Evolutionary conservation across 768 basidiomycete species (phyloP), one percentile per base, ranked within the genome.

Genomic region (Suillus spraguei): DNA sequence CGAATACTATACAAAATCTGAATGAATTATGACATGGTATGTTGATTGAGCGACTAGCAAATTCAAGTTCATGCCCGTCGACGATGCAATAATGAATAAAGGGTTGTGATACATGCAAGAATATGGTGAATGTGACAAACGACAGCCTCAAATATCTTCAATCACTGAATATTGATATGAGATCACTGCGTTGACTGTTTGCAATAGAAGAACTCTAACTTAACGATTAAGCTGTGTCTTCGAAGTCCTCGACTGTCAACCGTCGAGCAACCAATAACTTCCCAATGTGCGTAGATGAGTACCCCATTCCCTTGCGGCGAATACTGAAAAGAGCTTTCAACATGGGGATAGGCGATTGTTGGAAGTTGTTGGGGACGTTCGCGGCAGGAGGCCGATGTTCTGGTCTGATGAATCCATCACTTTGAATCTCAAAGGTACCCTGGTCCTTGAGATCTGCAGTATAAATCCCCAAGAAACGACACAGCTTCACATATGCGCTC

Each of bases 361-460:
- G 64, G 70, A 83, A 81, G 5, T 73, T 60, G 42, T 70, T 68
- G 8, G 17, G 32, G 4, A 3, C 33, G 41, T 28, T 24, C 39
- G 64, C 33, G 22, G 28, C 58, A 24, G 24, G 39, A 44, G 64
- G 35, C 9, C 64, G 58, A n/a, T 59, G 42, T 17, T n/a, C 64
- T 17, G 63, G 68, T 5, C n/a, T 49, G 22, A 72, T 67, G 47
- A 71, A 75, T 2, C 73, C 69, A 9, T 69, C 69, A 5, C 52
- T 54, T n/a, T 65, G 55, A 3, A 67, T 38, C 2, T 44, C 10
- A 54, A 83, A 79, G 5, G 79, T 82, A 65, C 82, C 80, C 2
- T 79, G 80, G 3, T 78, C 82, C 36, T 82, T 77, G 76, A 72
- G 81, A 4, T 83, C 79, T 14, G 69, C 76, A 6, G 82, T 75